These are phyloP conservation scores for Porodaedalea pini DNA, from an alignment of 1,284 basidiomycete genomes.

Conservation along the genomic window DNA sequence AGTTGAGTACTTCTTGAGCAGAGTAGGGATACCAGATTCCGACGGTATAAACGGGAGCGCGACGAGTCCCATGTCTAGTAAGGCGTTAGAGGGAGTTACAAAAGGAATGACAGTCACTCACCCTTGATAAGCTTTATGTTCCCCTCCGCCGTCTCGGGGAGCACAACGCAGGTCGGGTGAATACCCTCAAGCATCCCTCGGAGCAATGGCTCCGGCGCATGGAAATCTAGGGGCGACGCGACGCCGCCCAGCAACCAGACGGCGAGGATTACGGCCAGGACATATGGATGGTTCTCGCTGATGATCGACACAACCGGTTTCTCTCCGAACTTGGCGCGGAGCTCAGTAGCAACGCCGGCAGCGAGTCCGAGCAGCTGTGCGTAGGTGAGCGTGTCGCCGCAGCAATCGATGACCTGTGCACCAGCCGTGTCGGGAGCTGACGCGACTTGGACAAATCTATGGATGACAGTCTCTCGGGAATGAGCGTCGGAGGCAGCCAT, in stretches of 20 bases:
- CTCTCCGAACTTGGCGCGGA: slow-evolving; percentile 1
- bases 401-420: slow-evolving; percentile 14
- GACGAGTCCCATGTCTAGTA: slow-evolving; percentile 1
- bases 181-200: slow-evolving; percentile 33
- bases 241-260: slow-evolving; percentile 35
- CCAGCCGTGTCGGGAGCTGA: background rate
- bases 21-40: slow-evolving; percentile 29
- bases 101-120: slow-evolving; percentile 14
- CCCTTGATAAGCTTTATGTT: slow-evolving; percentile 28
- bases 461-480: slow-evolving; percentile 2
- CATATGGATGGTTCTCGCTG: slow-evolving; percentile 35
- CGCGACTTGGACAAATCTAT: slow-evolving; percentile 12
- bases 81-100: background rate
- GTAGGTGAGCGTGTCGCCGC: slow-evolving; percentile 14
- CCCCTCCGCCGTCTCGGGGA: slow-evolving; percentile 26
- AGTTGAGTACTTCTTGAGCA: slow-evolving; percentile 28
- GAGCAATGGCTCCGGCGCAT: slow-evolving; percentile 32
- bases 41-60: slow-evolving; percentile 14
- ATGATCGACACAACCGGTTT: slow-evolving; percentile 29
- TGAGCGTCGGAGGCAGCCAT: background rate
- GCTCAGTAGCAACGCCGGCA: background rate
- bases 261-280: slow-evolving; percentile 31
- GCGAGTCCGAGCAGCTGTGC: slow-evolving; percentile 5
- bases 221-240: slow-evolving; percentile 33
- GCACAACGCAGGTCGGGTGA: slow-evolving; percentile 29